Evolutionary conservation across 768 basidiomycete species (phyloP).

Genomic region (Phallus indusiatus): DNA sequence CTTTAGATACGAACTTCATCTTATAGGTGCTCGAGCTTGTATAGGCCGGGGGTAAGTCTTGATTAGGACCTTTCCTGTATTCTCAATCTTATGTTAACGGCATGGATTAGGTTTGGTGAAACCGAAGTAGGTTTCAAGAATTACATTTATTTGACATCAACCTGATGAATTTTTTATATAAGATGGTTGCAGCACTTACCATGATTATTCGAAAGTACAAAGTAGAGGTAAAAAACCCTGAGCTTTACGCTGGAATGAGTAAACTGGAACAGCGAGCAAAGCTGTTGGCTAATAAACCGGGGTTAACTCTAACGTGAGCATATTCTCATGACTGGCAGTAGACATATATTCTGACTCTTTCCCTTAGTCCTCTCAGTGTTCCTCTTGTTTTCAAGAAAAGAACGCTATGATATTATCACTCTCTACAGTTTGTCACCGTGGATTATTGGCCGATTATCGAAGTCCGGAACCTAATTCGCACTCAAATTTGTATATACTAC

Average conservation of each 20-base stretch:
- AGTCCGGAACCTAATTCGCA: too few relatives aligned
- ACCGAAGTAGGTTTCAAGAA: background rate
- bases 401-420: background rate
- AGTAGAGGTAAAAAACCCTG: conserved; percentile 34
- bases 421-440: too few relatives aligned
- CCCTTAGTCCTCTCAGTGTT: background rate
- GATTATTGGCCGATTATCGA: too few relatives aligned
- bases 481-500: too few relatives aligned
- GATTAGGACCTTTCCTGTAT: background rate
- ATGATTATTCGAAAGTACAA: conserved; percentile 37
- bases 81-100: too few relatives aligned
- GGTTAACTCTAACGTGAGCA: conserved; percentile 2
- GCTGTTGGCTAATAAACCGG: background rate
- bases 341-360: background rate
- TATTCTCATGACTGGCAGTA: too few relatives aligned
- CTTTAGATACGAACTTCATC: background rate
- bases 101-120: conserved; percentile 1
- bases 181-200: conserved; percentile 22
- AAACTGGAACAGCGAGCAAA: background rate
- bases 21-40: conserved; percentile 9
- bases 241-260: conserved; percentile 1
- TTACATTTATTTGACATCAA: background rate
- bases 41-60: conserved; percentile 9
- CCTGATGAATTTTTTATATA: background rate
- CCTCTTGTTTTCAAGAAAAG: conserved; percentile 7